phyloP scores from a whole-genome alignment of 257 asterid species.

The Petunia axillaris region DNA sequence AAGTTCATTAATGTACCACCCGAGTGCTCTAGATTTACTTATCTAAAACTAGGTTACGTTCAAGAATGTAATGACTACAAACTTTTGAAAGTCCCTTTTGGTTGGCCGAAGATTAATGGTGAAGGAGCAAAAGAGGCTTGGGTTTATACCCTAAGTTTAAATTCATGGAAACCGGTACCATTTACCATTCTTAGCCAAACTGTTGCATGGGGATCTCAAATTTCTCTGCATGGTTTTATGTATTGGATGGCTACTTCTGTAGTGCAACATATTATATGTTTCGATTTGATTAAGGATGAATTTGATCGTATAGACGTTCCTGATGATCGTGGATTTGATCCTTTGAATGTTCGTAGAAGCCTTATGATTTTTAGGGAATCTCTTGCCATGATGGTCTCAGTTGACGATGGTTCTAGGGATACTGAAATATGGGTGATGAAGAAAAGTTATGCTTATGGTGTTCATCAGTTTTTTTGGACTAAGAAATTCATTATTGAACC shows the following conservation, averaged over 20 bases:
- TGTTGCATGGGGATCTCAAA: slow-evolving; percentile 16
- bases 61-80: background rate
- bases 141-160: slow-evolving; percentile 11
- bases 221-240: background rate
- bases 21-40: background rate
- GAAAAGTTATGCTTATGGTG: background rate
- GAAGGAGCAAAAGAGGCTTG: background rate
- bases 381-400: background rate
- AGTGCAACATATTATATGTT: background rate
- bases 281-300: background rate
- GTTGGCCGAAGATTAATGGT: background rate
- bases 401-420: background rate
- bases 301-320: background rate
- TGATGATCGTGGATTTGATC: slow-evolving; percentile 10
- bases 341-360: background rate
- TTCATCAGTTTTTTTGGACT: background rate
- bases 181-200: background rate
- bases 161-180: background rate
- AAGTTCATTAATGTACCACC: background rate
- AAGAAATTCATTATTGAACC: background rate
- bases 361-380: slow-evolving; percentile 5
- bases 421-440: slow-evolving; percentile 18
- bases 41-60: background rate
- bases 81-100: background rate
- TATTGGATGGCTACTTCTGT: background rate